These are phyloP conservation scores for Pythium insidiosum DNA, from an alignment of 352 stramenopile species.

Conservation along the genomic window DNA sequence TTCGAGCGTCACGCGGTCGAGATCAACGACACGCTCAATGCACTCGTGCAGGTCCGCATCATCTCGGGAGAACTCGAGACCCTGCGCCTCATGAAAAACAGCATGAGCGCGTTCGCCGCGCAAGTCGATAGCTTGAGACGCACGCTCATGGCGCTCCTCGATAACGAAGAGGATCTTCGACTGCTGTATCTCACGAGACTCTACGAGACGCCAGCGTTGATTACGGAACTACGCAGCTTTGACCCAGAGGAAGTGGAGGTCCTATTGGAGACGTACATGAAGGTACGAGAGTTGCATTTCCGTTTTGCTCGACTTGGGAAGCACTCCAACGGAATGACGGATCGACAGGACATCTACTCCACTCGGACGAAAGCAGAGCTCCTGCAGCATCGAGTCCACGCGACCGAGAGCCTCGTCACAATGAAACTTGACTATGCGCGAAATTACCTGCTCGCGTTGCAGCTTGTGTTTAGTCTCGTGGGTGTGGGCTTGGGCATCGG, in stretches of 20 bases:
- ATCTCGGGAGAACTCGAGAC: conserved; percentile 27
- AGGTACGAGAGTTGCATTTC: conserved; percentile 9
- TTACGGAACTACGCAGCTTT: conserved; percentile 23
- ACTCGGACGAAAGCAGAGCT: conserved; percentile 23
- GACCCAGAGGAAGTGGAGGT: conserved; percentile 29
- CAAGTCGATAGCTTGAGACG: conserved; percentile 27
- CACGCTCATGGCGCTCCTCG: conserved; percentile 22
- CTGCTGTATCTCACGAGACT: conserved; percentile 31
- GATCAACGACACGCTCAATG: conserved; percentile 15
- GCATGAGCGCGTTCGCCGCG: conserved; percentile 21
- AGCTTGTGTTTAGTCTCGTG: conserved; percentile 34
- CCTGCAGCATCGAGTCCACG: conserved; percentile 25
- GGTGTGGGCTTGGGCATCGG: conserved; percentile 23
- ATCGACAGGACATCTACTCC: conserved; percentile 21
- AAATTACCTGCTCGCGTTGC: conserved; percentile 38
- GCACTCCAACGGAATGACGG: no score
- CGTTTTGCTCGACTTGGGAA: not conserved
- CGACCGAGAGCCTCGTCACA: conserved; percentile 24
- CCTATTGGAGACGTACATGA: conserved; percentile 24
- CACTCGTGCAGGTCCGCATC: conserved; percentile 15
- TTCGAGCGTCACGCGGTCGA: conserved; percentile 16
- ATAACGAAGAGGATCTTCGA: conserved; percentile 25
- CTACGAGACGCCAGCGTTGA: conserved; percentile 13
- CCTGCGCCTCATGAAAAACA: conserved; percentile 28
- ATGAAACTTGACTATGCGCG: conserved; percentile 44